A percentile compares a stretch with the other conserved stretches of the same genome.
Conservation (phyloP, 2,329 filamentous ascomycete species). For the Cercospora sp. region DNA sequence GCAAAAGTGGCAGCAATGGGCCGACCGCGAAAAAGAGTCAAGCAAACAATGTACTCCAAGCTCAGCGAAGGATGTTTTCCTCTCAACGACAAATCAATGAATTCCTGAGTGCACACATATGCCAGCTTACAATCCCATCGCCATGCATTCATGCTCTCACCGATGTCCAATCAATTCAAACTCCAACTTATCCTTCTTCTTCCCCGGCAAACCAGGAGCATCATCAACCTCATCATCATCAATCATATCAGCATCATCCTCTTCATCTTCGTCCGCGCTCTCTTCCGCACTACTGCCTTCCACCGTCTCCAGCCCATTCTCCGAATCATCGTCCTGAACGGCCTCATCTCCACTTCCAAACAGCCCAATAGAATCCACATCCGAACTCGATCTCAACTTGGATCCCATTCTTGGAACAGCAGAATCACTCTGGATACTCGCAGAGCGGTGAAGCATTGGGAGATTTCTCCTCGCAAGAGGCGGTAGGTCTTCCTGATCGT, state of each 20-base stretch:
- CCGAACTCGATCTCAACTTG: slow-evolving; percentile 15
- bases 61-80: neutral
- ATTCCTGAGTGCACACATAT: neutral
- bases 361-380: slow-evolving; percentile 26
- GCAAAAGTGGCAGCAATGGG: neutral
- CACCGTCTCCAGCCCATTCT: slow-evolving; percentile 26
- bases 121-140: neutral
- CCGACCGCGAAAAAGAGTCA: neutral
- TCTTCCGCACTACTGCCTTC: slow-evolving; percentile 25
- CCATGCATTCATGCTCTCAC: slow-evolving; percentile 4
- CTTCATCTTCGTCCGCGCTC: slow-evolving; percentile 16
- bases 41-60: neutral
- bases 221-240: slow-evolving; percentile 15
- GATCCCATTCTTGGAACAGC: slow-evolving; percentile 20
- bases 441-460: slow-evolving; percentile 2
- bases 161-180: slow-evolving; percentile 32
- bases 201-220: neutral
- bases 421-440: slow-evolving; percentile 24
- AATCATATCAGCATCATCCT: slow-evolving; percentile 5
- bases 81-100: neutral
- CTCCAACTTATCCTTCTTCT: slow-evolving; percentile 12
- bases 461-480: neutral
- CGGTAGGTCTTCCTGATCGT: slow-evolving; percentile 13
- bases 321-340: slow-evolving; percentile 38
- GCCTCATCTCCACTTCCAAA: slow-evolving; percentile 35